phyloP scores from a whole-genome alignment of 2,329 filamentous ascomycete genomes.

The Tolypocladium guangdongense region DNA sequence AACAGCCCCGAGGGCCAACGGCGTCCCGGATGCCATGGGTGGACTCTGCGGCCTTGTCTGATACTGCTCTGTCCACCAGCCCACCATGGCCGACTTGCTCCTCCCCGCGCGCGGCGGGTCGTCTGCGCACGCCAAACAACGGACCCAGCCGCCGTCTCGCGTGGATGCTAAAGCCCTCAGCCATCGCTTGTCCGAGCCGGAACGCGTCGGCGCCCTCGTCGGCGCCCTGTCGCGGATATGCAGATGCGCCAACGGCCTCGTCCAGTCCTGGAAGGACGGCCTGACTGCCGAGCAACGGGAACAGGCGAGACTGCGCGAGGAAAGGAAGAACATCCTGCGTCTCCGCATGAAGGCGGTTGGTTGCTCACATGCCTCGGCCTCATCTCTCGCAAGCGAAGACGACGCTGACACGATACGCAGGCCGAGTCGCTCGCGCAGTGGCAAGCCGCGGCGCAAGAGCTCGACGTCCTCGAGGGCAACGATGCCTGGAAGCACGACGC shows the following conservation, averaged over 20 bases:
- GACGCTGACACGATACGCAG: conserved; percentile 30
- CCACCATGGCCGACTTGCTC: conserved; percentile 16
- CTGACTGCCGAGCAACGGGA: conserved; percentile 38
- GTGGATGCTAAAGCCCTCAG: conserved; percentile 8
- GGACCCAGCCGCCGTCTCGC: conserved; percentile 6
- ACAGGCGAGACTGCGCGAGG: conserved; percentile 35
- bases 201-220: conserved; percentile 6
- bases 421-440: conserved; percentile 62
- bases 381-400: conserved; percentile 29
- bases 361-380: neutral
- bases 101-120: conserved; percentile 13
- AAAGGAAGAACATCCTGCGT: conserved; percentile 51
- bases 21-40: neutral
- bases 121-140: conserved; percentile 9
- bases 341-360: conserved; percentile 47
- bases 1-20: neutral
- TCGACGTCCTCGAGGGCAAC: conserved; percentile 72
- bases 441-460: conserved; percentile 61
- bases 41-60: neutral
- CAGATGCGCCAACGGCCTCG: conserved; percentile 27
- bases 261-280: conserved; percentile 42
- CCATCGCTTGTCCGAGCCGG: neutral
- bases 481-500: conserved; percentile 68
- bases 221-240: conserved; percentile 20
- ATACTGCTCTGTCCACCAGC: neutral